Percentiles rank a stretch among this genome's conserved stretches.
phyloP scores from a whole-genome alignment of 805 yeast species.

The Candida ipomoeae region DNA sequence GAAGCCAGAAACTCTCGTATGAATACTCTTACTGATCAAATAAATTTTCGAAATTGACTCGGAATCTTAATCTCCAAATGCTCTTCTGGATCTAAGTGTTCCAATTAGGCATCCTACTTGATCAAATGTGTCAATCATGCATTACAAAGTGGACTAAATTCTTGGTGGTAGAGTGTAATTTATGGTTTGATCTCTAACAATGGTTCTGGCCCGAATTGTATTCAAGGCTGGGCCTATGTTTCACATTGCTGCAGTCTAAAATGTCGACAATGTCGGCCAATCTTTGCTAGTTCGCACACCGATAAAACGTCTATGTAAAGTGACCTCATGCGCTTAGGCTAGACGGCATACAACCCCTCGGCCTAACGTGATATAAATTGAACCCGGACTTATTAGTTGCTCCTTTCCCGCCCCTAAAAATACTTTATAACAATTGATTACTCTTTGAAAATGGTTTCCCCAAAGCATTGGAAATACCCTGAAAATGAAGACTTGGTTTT shows the following conservation, averaged over 20 bases:
- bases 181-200: neutral
- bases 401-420: neutral
- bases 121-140: neutral
- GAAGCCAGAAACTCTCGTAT: too few species aligned
- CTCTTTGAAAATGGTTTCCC: conserved; percentile 8
- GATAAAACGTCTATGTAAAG: neutral
- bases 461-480: conserved; percentile 49
- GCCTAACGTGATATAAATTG: neutral
- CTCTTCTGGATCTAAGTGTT: neutral
- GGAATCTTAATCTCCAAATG: too few species aligned
- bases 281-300: neutral
- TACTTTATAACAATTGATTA: neutral
- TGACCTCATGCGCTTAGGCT: neutral
- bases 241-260: neutral
- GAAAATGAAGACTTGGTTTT: conserved; percentile 42
- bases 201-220: neutral
- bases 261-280: neutral
- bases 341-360: neutral
- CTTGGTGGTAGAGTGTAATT: neutral
- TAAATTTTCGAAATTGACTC: too few species aligned
- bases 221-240: neutral
- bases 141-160: neutral
- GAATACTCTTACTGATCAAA: too few species aligned
- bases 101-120: neutral
- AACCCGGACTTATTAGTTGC: neutral